A percentile compares a stretch with the other conserved stretches of the same genome.
These are phyloP conservation scores for Tilletia indica DNA, from an alignment of 1,284 basidiomycete genomes.

Conservation along the genomic window DNA sequence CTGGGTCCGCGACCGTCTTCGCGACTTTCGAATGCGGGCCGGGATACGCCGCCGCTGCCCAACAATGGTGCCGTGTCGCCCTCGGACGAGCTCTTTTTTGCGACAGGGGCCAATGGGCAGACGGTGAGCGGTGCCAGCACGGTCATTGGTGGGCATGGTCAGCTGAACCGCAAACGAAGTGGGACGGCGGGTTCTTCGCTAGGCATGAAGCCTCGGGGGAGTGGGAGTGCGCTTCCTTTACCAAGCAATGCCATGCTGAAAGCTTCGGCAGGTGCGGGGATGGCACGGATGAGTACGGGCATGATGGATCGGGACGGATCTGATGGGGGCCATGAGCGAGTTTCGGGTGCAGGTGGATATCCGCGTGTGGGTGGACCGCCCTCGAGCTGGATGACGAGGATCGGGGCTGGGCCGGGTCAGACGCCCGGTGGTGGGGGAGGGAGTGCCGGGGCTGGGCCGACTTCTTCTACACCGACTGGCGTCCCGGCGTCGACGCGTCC, in stretches of 20 bases:
- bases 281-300: conserved; percentile 2
- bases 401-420: not conserved
- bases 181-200: not conserved
- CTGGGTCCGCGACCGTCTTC: conserved; percentile 31
- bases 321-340: conserved; percentile 2
- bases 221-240: conserved; percentile 11
- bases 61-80: conserved; percentile 14
- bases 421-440: not conserved
- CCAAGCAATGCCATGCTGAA: conserved; percentile 1
- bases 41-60: conserved; percentile 12
- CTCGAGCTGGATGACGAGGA: conserved; percentile 2
- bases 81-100: conserved; percentile 9
- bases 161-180: conserved; percentile 6
- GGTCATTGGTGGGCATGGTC: not conserved
- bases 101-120: not conserved
- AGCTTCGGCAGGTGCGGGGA: not conserved
- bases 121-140: not conserved
- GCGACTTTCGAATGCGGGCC: conserved; percentile 26
- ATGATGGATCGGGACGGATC: conserved; percentile 12
- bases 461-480: not conserved
- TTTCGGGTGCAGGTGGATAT: not conserved
- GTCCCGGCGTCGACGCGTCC: not conserved
- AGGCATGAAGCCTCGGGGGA: not conserved
- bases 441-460: not conserved
- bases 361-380: not conserved